Evolutionary conservation across 1,284 basidiomycete genomes (phyloP).

Genomic region (Pseudozyma sp.): DNA sequence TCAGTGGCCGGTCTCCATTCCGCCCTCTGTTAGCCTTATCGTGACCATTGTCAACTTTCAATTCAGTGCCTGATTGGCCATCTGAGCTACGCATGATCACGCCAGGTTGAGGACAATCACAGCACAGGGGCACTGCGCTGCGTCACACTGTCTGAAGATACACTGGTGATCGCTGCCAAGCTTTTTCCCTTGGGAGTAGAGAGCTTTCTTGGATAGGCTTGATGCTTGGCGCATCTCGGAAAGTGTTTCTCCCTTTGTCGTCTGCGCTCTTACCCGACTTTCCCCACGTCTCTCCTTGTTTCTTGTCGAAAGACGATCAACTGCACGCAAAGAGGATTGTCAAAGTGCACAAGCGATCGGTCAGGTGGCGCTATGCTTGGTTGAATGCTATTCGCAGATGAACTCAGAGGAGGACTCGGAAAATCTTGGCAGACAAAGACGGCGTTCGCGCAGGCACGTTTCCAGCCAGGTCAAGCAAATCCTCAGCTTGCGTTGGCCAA

Average conservation of each 20-base stretch:
- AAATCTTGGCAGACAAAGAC: not conserved
- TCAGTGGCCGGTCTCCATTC: no score
- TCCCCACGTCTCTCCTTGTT: not conserved
- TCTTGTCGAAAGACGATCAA: not conserved
- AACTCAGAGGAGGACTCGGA: not conserved
- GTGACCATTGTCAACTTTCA: no score
- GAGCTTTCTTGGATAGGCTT: not conserved
- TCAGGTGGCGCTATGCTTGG: not conserved
- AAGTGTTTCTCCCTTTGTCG: not conserved
- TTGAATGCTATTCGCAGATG: not conserved
- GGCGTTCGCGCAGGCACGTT: constrained; percentile 1
- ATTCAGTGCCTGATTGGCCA: no score
- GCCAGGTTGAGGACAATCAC: no score
- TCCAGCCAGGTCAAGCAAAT: not conserved
- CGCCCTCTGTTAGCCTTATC: no score
- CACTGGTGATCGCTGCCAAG: not conserved
- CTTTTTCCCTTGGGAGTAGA: not conserved
- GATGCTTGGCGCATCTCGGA: not conserved
- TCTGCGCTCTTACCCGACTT: not conserved
- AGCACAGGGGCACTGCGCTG: no score
- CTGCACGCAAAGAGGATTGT: not conserved
- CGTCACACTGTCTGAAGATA: no score
- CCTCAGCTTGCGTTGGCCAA: not conserved
- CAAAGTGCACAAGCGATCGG: not conserved
- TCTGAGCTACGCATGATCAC: no score